These are phyloP conservation scores for Trichomonas gallinae DNA, from an alignment of 208 protist genomes.

Conservation along the genomic window DNA sequence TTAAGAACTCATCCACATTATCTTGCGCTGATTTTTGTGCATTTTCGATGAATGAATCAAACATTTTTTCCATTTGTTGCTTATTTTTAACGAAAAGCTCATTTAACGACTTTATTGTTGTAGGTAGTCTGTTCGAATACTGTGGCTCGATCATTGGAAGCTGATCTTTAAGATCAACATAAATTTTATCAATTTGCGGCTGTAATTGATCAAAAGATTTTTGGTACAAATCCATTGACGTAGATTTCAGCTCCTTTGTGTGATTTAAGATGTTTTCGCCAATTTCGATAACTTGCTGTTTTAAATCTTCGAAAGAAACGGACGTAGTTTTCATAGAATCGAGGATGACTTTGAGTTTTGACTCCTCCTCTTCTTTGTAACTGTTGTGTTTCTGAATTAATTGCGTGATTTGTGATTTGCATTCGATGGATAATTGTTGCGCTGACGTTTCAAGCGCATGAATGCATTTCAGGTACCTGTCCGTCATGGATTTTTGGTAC, in stretches of 20 bases:
- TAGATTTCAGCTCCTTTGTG: background rate
- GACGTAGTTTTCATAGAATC: background rate
- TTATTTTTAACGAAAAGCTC: background rate
- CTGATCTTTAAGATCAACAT: background rate
- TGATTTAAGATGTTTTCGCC: background rate
- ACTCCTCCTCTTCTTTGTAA: background rate
- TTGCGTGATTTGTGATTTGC: background rate
- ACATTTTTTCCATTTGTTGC: background rate
- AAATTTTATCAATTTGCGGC: background rate
- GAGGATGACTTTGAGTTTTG: background rate
- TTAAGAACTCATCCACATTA: background rate
- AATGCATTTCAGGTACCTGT: background rate
- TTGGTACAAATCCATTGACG: background rate
- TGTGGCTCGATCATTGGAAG: background rate
- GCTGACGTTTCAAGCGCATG: background rate
- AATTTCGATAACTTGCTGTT: background rate
- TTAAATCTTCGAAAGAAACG: constrained; percentile 1
- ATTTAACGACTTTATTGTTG: background rate
- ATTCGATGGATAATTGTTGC: background rate
- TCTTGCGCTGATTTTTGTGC: background rate
- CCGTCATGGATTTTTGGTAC: background rate
- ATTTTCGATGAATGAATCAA: background rate
- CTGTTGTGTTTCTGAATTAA: background rate
- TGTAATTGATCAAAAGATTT: background rate
- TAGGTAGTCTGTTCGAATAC: background rate